Conservation (phyloP, 2,329 filamentous ascomycete genomes). For the Scedosporium dehoogii region DNA sequence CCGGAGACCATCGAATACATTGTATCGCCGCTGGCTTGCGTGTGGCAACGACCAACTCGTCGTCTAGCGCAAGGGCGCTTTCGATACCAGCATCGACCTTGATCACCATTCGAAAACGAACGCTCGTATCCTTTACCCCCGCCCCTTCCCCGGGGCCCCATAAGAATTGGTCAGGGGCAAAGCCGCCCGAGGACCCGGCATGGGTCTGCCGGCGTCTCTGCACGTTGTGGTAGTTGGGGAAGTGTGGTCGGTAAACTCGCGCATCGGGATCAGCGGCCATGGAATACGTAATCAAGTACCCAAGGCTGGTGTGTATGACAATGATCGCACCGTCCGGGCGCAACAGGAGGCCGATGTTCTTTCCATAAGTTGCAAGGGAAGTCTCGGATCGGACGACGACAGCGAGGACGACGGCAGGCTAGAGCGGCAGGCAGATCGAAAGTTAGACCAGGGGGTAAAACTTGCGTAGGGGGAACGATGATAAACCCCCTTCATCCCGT, state of each 20-base stretch:
- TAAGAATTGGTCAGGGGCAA: conserved; percentile 50
- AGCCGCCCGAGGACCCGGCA: conserved; percentile 43
- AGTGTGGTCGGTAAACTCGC: conserved; percentile 75
- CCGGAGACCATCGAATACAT: conserved; percentile 89
- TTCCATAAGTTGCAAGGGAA: conserved; percentile 75
- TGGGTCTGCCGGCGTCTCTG: conserved; percentile 53
- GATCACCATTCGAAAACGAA: conserved; percentile 95
- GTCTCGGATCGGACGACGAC: conserved; percentile 71
- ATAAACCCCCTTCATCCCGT: conserved; percentile 19
- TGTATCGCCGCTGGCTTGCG: conserved; percentile 88
- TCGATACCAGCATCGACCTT: conserved; percentile 94
- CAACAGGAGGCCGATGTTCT: conserved; percentile 74
- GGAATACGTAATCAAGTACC: conserved; percentile 91
- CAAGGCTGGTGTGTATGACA: conserved; percentile 75
- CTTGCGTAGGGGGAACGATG: conserved; percentile 7
- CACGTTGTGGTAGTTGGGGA: conserved; percentile 56
- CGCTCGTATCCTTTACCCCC: conserved; percentile 74
- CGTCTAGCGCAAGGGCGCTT: conserved; percentile 77
- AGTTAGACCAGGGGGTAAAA: neutral
- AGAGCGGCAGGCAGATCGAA: neutral
- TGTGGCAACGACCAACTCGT: conserved; percentile 87
- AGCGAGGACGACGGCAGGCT: conserved; percentile 85
- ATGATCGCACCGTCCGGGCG: conserved; percentile 88
- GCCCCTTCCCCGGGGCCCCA: conserved; percentile 73
- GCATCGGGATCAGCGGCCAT: conserved; percentile 75